A percentile compares a stretch with the other conserved stretches of the same genome.
phyloP scores from a whole-genome alignment of 2,329 filamentous ascomycete genomes.

The Nigrospora oryzae region DNA sequence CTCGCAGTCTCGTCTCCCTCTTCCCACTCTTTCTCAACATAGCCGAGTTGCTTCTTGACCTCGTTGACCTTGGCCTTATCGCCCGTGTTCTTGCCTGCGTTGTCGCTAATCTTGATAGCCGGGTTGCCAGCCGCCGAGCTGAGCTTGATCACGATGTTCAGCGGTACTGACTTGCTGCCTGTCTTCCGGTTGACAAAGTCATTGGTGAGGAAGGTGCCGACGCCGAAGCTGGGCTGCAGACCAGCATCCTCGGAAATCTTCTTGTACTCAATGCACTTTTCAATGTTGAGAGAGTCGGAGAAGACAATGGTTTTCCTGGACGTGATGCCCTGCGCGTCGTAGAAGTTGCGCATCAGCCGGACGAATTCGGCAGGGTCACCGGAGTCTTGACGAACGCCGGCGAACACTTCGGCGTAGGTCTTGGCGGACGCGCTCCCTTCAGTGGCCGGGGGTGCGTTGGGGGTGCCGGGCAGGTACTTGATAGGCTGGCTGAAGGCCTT shows the following conservation, averaged over 20 bases:
- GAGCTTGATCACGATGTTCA: slow-evolving; percentile 98
- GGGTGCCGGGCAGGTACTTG: slow-evolving; percentile 31
- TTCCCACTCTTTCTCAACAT: slow-evolving; percentile 76
- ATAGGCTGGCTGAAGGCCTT: slow-evolving; percentile 68
- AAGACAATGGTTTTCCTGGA: slow-evolving; percentile 88
- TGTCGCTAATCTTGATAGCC: slow-evolving; percentile 89
- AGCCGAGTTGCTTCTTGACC: slow-evolving; percentile 80
- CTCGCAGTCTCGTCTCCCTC: slow-evolving; percentile 75
- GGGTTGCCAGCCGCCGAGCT: slow-evolving; percentile 72
- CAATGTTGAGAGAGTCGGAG: slow-evolving; percentile 88
- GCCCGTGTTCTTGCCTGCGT: slow-evolving; percentile 89
- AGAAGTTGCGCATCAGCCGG: slow-evolving; percentile 72
- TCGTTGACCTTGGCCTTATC: slow-evolving; percentile 68
- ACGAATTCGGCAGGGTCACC: slow-evolving; percentile 78
- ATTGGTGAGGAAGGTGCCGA: slow-evolving; percentile 93
- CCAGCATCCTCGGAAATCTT: slow-evolving; percentile 68
- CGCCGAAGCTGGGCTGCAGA: slow-evolving; percentile 82
- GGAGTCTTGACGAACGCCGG: slow-evolving; percentile 82
- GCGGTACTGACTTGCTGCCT: slow-evolving; percentile 74
- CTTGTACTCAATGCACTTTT: slow-evolving; percentile 87
- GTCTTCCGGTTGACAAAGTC: slow-evolving; percentile 71
- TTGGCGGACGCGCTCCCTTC: slow-evolving; percentile 36
- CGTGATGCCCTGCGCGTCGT: slow-evolving; percentile 64
- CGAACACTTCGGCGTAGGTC: slow-evolving; percentile 75
- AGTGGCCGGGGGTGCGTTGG: slow-evolving; percentile 24